A percentile compares a stretch with the other conserved stretches of the same genome.
phyloP scores from a whole-genome alignment of 805 yeast species.

The Lipomyces sp. region DNA sequence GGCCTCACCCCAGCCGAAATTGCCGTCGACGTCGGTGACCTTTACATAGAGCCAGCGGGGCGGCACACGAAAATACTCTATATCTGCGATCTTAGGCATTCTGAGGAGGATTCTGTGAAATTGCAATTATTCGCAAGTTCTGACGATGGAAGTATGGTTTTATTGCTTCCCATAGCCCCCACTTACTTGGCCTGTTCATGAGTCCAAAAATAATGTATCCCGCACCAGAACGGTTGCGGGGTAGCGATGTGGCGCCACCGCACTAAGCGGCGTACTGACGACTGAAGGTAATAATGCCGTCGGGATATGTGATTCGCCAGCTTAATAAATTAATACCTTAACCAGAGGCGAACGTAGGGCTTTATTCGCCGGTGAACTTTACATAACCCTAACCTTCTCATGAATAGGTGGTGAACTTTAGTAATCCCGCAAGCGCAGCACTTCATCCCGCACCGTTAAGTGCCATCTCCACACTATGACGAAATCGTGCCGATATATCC shows the following conservation, averaged over 20 bases:
- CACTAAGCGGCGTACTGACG: background rate
- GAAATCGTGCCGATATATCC: no score
- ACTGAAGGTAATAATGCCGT: background rate
- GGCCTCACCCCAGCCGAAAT: slow-evolving; percentile 45
- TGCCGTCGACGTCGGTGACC: slow-evolving; percentile 41
- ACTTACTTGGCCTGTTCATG: background rate
- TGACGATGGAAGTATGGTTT: background rate
- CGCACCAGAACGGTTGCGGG: background rate
- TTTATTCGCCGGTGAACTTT: no score
- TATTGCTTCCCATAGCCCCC: background rate
- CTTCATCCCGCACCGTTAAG: no score
- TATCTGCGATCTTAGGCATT: slow-evolving; percentile 25
- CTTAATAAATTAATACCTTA: no score
- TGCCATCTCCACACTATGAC: no score
- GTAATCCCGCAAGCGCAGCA: no score
- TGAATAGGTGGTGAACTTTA: no score
- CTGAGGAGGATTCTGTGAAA: background rate
- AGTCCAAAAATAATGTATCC: background rate
- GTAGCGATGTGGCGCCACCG: background rate
- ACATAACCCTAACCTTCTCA: no score
- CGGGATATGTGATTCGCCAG: background rate
- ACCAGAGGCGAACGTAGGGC: no score
- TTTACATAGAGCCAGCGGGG: slow-evolving; percentile 44
- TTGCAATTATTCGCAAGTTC: background rate
- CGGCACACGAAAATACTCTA: slow-evolving; percentile 44